Conservation (phyloP, 75 land plant genomes). For the Sequoia sempervirens region DNA sequence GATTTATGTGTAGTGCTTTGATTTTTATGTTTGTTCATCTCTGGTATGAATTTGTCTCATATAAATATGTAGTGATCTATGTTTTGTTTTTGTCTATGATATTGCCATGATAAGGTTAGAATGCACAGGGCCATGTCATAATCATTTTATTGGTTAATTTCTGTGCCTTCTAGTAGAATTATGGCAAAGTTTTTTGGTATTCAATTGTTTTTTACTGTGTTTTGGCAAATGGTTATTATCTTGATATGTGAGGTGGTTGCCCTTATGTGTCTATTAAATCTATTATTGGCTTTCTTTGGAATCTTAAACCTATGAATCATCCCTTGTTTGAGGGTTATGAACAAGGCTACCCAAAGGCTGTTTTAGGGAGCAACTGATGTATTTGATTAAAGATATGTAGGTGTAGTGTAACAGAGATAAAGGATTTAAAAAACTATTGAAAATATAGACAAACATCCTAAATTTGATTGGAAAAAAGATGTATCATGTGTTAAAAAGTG, state of each 20-base stretch:
- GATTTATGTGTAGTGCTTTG: not conserved
- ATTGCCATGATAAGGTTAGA: not conserved
- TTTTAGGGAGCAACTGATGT: not conserved
- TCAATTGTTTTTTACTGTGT: not conserved
- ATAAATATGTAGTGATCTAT: not conserved
- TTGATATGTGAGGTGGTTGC: not conserved
- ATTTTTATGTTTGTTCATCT: not conserved
- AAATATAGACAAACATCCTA: not conserved
- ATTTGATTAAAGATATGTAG: not conserved
- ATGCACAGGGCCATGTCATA: not conserved
- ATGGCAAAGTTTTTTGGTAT: not conserved
- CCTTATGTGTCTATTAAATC: not conserved
- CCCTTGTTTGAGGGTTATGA: not conserved
- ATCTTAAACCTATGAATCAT: not conserved
- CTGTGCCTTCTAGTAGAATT: not conserved
- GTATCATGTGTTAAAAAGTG: not conserved
- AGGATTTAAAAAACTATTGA: not conserved
- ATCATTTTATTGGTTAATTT: not conserved
- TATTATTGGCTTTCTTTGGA: not conserved
- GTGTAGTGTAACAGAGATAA: not conserved
- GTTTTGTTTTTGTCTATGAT: not conserved
- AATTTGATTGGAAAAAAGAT: not conserved
- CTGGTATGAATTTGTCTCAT: too few species aligned
- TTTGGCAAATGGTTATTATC: not conserved
- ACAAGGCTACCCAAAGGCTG: not conserved